Evolutionary conservation across 2,329 filamentous ascomycete species (phyloP).

Genomic region (Ophiostoma sp.): DNA sequence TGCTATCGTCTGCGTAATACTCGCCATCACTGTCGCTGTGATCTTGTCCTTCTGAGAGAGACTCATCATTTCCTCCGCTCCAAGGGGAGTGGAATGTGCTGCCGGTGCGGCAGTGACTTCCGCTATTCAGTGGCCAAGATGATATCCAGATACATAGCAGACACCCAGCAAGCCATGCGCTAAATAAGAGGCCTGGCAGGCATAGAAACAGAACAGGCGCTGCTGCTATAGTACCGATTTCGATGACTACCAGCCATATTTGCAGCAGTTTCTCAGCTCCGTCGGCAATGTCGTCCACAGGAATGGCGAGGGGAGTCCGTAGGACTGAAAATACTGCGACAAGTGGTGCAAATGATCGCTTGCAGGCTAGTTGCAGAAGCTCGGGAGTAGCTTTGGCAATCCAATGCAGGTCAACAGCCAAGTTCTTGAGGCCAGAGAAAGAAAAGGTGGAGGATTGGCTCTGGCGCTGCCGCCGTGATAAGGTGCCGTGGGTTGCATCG

Average conservation of each 20-base stretch:
- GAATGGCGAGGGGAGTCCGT: slow-evolving; percentile 15
- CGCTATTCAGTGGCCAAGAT: slow-evolving; percentile 33
- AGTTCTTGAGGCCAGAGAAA: not conserved
- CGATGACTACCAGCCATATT: slow-evolving; percentile 24
- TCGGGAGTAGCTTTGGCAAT: slow-evolving; percentile 12
- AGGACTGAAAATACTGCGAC: not conserved
- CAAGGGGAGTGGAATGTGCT: slow-evolving; percentile 21
- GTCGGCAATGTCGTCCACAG: slow-evolving; percentile 35
- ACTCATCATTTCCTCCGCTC: not conserved
- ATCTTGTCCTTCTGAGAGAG: too few relatives aligned
- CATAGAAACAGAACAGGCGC: slow-evolving; percentile 31
- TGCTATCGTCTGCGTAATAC: slow-evolving; percentile 27
- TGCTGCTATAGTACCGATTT: slow-evolving; percentile 30
- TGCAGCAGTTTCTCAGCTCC: slow-evolving; percentile 30
- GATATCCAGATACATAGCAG: slow-evolving; percentile 29
- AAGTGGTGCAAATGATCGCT: slow-evolving; percentile 8
- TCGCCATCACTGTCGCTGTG: slow-evolving; percentile 1
- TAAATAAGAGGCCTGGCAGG: slow-evolving; percentile 34
- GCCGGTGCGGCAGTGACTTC: not conserved
- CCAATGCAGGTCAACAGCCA: slow-evolving; percentile 21
- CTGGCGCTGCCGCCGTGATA: slow-evolving; percentile 28
- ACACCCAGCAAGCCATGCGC: slow-evolving; percentile 30
- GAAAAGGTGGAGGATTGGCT: not conserved
- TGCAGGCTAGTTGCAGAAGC: slow-evolving; percentile 2
- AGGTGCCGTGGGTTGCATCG: slow-evolving; percentile 36